Evolutionary conservation across 2,329 filamentous ascomycete genomes (phyloP).

Genomic region (Xylaria hypoxylon): DNA sequence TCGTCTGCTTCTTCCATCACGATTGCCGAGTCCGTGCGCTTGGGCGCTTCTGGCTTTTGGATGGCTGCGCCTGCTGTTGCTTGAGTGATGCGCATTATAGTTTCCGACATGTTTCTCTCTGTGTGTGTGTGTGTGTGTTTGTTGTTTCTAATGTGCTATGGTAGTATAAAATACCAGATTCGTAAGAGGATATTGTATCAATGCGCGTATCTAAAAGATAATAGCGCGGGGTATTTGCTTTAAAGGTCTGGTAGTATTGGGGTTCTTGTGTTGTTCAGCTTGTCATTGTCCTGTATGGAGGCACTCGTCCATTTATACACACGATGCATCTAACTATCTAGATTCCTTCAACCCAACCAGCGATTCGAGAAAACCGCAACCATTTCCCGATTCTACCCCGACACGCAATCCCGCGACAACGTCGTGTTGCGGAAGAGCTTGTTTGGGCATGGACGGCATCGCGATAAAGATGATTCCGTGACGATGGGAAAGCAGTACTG

Average conservation of each 20-base stretch:
- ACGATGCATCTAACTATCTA: neutral
- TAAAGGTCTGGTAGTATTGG: neutral
- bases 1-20: neutral
- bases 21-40: conserved; percentile 13
- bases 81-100: neutral
- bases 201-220: neutral
- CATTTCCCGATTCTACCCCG: neutral
- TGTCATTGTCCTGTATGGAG: neutral
- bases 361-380: neutral
- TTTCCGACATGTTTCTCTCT: neutral
- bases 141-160: neutral
- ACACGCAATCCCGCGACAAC: neutral
- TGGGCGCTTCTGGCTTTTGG: neutral
- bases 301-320: neutral
- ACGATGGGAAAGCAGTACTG: neutral
- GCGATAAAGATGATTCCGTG: neutral
- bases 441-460: neutral
- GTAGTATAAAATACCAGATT: too few relatives aligned
- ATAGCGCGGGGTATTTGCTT: neutral
- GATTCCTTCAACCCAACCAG: neutral
- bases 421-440: neutral
- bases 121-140: neutral
- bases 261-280: neutral
- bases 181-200: neutral
- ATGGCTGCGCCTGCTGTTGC: neutral